Conservation (phyloP, 163 green algal genomes). For the Prototheca wickerhamii region DNA sequence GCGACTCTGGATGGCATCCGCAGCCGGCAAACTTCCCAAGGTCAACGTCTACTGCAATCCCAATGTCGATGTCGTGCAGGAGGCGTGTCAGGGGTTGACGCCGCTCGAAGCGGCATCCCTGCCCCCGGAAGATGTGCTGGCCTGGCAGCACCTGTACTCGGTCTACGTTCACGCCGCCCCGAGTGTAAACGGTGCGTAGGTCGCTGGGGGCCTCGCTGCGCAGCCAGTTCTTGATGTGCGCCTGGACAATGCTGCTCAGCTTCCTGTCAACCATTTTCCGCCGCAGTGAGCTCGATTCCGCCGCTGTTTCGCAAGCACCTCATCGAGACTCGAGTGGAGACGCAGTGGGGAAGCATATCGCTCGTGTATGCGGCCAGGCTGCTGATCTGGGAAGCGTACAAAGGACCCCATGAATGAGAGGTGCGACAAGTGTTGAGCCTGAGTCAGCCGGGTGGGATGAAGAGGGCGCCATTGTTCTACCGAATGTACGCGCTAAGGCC, state of each 20-base stretch:
- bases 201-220: background rate
- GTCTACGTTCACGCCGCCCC: slow-evolving; percentile 18
- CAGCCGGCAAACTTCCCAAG: slow-evolving; percentile 9
- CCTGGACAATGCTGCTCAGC: background rate
- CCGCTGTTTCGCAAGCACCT: slow-evolving; percentile 4
- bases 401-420: slow-evolving; percentile 39
- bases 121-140: background rate
- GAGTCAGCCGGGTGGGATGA: background rate
- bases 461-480: background rate
- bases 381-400: slow-evolving; percentile 40
- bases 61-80: slow-evolving; percentile 8
- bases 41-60: background rate
- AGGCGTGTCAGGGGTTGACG: no score
- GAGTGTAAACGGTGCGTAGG: slow-evolving; percentile 2
- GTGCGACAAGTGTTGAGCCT: background rate
- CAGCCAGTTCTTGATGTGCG: background rate
- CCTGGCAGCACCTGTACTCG: slow-evolving; percentile 12
- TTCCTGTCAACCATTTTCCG: background rate
- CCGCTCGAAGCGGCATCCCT: no score
- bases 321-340: slow-evolving; percentile 12
- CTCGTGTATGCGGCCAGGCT: slow-evolving; percentile 33
- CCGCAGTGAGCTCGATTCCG: background rate
- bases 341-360: slow-evolving; percentile 20
- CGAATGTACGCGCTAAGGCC: background rate
- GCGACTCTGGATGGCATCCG: slow-evolving; percentile 20